Conservation (phyloP, 129 eudicot genomes). For the Flaveria ramosissima region DNA sequence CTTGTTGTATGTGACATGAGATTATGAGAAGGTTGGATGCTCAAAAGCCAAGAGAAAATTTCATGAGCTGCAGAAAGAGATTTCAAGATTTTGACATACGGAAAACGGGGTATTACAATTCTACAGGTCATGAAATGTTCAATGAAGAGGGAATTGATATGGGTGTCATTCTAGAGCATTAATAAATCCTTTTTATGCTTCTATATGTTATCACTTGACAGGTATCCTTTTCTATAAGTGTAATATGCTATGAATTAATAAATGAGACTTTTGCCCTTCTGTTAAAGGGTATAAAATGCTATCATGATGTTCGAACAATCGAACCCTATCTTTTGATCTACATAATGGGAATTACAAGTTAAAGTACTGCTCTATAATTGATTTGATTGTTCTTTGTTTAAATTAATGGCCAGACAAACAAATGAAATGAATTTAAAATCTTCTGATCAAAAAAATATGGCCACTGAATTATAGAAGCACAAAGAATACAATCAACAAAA, state of each 20-base stretch:
- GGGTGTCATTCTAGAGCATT: neutral
- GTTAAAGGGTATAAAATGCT: neutral
- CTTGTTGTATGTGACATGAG: conserved; percentile 89
- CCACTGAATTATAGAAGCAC: neutral
- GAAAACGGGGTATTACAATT: too few species aligned
- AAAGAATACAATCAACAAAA: neutral
- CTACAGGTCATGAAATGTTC: neutral
- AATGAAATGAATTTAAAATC: neutral
- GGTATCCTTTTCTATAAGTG: neutral
- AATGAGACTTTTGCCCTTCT: neutral
- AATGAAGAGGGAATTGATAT: neutral
- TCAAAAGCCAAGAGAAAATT: conserved; percentile 68
- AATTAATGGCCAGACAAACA: neutral
- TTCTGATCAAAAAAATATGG: neutral
- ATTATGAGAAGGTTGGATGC: conserved; percentile 61
- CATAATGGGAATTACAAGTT: neutral
- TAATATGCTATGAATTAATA: neutral
- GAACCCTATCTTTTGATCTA: neutral
- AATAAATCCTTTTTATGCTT: neutral
- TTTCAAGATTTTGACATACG: neutral
- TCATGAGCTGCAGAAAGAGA: neutral
- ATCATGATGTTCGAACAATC: neutral
- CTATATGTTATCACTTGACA: neutral
- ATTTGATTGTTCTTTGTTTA: neutral
- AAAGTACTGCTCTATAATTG: neutral